Evolutionary conservation across 768 basidiomycete species (phyloP).

Genomic region (Amylocystis lapponica): DNA sequence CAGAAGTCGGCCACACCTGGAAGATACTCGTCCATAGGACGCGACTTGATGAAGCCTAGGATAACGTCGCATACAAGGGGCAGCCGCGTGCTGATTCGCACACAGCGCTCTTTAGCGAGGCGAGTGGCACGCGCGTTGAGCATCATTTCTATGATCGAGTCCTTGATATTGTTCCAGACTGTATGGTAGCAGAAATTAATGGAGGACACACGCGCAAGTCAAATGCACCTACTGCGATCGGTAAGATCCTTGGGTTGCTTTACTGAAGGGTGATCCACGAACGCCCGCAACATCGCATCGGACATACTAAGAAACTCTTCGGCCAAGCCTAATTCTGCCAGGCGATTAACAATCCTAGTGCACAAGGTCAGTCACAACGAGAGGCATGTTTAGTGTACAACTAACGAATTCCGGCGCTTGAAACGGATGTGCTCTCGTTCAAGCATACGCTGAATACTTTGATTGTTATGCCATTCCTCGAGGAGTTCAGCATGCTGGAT

Average conservation of each 20-base stretch:
- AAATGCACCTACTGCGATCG: slow-evolving; percentile 5
- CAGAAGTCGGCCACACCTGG: slow-evolving; percentile 7
- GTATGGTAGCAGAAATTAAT: not conserved
- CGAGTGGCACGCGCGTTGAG: slow-evolving; percentile 3
- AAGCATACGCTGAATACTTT: slow-evolving; percentile 1
- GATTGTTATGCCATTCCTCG: slow-evolving; percentile 3
- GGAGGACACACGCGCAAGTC: not conserved
- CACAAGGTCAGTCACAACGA: no score
- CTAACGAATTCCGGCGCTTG: slow-evolving; percentile 4
- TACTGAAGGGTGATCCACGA: slow-evolving; percentile 7
- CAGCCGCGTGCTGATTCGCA: slow-evolving; percentile 6
- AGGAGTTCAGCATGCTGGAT: not conserved
- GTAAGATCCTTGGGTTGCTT: slow-evolving; percentile 10
- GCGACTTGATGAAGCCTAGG: slow-evolving; percentile 1
- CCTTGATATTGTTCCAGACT: slow-evolving; percentile 12
- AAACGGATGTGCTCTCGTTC: slow-evolving; percentile 2
- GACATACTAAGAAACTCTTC: slow-evolving; percentile 7
- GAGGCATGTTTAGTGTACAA: no score
- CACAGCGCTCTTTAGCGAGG: slow-evolving; percentile 6
- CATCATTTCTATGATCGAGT: slow-evolving; percentile 5
- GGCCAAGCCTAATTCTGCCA: slow-evolving; percentile 3
- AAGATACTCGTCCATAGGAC: slow-evolving; percentile 2
- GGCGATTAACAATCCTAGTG: slow-evolving; percentile 6
- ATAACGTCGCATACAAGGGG: slow-evolving; percentile 1
- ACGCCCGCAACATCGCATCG: not conserved